Evolutionary conservation across 768 basidiomycete genomes (phyloP).

Genomic region (Trametes punicea): DNA sequence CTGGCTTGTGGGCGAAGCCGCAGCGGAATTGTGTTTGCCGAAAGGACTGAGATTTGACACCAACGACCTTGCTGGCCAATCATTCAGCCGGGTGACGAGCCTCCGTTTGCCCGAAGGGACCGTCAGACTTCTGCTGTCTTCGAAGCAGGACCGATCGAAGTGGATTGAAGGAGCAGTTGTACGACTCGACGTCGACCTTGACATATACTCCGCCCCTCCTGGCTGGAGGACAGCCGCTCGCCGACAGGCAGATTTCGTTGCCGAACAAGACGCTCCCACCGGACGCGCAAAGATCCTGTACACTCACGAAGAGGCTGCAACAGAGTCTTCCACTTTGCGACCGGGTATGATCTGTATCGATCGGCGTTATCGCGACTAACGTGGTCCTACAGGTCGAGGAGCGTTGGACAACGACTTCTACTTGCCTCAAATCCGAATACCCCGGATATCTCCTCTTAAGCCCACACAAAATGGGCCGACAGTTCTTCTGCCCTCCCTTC

Average conservation of each 20-base stretch:
- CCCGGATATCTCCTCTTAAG: constrained; percentile 3
- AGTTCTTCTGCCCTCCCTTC: not conserved
- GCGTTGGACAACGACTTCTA: constrained; percentile 52
- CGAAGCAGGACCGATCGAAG: constrained; percentile 34
- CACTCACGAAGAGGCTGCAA: constrained; percentile 24
- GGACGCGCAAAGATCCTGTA: constrained; percentile 59
- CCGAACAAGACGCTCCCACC: constrained; percentile 67
- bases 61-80: constrained; percentile 72
- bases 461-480: not conserved
- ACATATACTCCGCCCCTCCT: constrained; percentile 63
- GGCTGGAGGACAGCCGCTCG: constrained; percentile 50
- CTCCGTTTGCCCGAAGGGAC: constrained; percentile 51
- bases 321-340: constrained; percentile 9
- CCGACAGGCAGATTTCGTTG: constrained; percentile 63
- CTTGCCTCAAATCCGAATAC: constrained; percentile 33
- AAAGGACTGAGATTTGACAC: constrained; percentile 61
- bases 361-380: constrained; percentile 1
- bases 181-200: constrained; percentile 53
- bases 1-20: constrained; percentile 51
- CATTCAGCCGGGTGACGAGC: constrained; percentile 61
- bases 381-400: constrained; percentile 21
- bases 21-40: constrained; percentile 52
- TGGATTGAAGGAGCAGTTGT: constrained; percentile 71
- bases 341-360: constrained; percentile 22
- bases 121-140: constrained; percentile 49